Base-by-base conservation (phyloP, 2,329 filamentous ascomycete species). In the Apiospora hydei region DNA sequence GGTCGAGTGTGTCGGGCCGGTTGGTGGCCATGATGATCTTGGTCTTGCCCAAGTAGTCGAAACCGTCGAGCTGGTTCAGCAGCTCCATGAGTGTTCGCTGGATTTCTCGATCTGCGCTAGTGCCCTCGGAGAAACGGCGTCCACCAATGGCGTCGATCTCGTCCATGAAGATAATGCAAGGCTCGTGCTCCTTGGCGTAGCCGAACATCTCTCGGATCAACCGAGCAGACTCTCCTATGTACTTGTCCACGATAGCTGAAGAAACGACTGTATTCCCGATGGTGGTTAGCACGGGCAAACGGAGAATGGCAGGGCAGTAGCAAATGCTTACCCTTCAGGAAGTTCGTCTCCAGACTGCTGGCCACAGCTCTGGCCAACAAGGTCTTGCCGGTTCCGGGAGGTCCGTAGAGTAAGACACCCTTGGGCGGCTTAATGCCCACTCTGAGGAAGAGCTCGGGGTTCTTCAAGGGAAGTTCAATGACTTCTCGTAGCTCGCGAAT, bases 21-120 rank as follows among this genome's bases (percentile, higher is more conserved):
- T 99, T 99, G 73, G 96, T 98, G 49, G 95, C 96, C 97, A 99
- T 99, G 86, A 99, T 99, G 82, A 99, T 99, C 88, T 99, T 99
- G 71, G 96, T 99, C 88, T 99, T 98, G 78, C 97, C 96, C 49
- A 99, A 89, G 85, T 99, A 99, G 85, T 99, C 96, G 86, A 99
- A 99, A 77, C 97, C 96, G 82, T 99, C 96, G 70, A 99, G 91
- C 84, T 99, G 96, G 85, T 99, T 99, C 74, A 99, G 92, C 71
- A 99, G 89, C 84, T 99, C 96, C 96, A 99, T 99, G 73, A 99
- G 87, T 47, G 96, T 99, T 80, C 96, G 92, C 85, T 99, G 96
- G 78, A 99, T 99, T 84, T 99, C 96, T 80, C 97, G 92, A 86
- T 99, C 96, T 69, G 96, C 96, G 73, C 95, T 98, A 69, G 96